Base-by-base conservation (phyloP, 257 asterid genomes). In the Lycium ferocissimum region DNA sequence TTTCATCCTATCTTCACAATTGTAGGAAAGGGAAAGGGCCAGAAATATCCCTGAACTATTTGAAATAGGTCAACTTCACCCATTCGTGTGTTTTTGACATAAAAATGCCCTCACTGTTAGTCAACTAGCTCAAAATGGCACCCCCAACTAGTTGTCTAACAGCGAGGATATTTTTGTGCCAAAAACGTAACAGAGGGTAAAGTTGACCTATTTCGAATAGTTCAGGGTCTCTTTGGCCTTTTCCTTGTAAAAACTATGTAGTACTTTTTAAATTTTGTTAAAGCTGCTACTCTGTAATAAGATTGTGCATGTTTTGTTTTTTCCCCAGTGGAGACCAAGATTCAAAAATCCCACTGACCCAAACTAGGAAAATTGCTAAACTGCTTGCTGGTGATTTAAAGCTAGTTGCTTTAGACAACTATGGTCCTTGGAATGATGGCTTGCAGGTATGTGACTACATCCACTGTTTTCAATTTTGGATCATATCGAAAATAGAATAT, bases 361-460 rank as follows among this genome's bases (percentile, higher is more conserved):
- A 87, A 63, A 87, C 90, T 1, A 70, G 88, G 66, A 85, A 54
- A 51, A 83, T 79, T 33, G 81, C 86, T 6, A 83, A 58, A n/a
- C 51, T 83, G 37, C 54, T 87, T 38, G 90, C 85, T 49, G 20
- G 49, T 51, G 80, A 85, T 22, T 9, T 79, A 10, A 76, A 83
- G 72, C 86, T 87, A 43, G 66, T 35, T 40, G 65, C 83, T 51
- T 63, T 87, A 18, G 54, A 40, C 14, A 79, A 56, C 56, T 85
- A 87, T 72, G 83, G 90, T 59, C 86, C 90, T 59, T 87, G 90
- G 90, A 83, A 85, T 18, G 86, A 85, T 85, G 88, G 88, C 40
- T 11, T 45, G 76, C 90, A 87, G 90, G 90, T 87, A 82, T 53
- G 79, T 9, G 57, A 43, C 37, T 18, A 14, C 62, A 47, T 47